A percentile compares a stretch with the other conserved stretches of the same genome.
phyloP scores from a whole-genome alignment of 1,139 yeast species.

The Candida frijolesensis region DNA sequence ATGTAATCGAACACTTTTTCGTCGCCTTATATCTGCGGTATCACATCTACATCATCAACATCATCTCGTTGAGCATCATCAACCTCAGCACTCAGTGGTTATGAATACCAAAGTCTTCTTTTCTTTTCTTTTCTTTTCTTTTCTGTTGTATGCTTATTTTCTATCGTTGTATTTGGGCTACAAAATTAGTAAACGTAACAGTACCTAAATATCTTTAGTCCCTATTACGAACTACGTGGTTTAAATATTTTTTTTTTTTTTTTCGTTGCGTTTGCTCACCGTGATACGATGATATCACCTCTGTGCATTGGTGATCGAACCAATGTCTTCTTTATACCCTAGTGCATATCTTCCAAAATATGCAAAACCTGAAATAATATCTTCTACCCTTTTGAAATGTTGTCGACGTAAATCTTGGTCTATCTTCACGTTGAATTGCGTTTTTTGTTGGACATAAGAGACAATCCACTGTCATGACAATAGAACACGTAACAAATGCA shows the following conservation, averaged over 20 bases:
- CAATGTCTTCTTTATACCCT: background rate
- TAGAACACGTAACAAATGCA: background rate
- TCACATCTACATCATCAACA: conserved; percentile 1
- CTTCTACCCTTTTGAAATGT: too few relatives aligned
- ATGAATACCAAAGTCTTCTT: background rate
- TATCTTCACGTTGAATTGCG: too few relatives aligned
- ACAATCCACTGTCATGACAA: background rate
- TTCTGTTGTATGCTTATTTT: background rate
- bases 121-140: background rate
- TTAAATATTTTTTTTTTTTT: background rate
- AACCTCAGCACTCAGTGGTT: background rate
- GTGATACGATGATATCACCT: too few relatives aligned
- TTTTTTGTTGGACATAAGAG: too few relatives aligned
- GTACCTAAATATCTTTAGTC: background rate
- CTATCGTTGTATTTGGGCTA: background rate
- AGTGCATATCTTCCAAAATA: background rate
- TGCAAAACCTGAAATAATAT: too few relatives aligned
- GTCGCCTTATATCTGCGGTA: background rate
- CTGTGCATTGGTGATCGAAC: too few relatives aligned
- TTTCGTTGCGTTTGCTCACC: background rate
- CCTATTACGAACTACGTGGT: background rate
- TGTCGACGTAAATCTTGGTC: too few relatives aligned
- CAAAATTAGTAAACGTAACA: background rate
- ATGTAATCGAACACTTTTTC: background rate
- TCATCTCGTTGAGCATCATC: background rate